Conservation (phyloP, 2,329 filamentous ascomycete genomes). For the Xylogone sp. region DNA sequence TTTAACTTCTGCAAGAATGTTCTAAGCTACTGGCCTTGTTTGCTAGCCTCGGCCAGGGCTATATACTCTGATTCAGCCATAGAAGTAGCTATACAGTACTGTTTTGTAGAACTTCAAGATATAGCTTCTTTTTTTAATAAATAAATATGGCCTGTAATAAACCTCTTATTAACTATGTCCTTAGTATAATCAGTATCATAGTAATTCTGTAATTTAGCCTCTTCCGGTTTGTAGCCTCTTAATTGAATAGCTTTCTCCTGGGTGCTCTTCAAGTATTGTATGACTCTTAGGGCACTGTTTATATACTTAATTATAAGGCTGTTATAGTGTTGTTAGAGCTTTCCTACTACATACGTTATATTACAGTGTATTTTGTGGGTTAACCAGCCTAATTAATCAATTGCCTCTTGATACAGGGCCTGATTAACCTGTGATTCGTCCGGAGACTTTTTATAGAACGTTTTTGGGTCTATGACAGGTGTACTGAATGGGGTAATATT, state of each 20-base stretch:
- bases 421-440: background rate
- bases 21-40: slow-evolving; percentile 6
- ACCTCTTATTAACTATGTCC: slow-evolving; percentile 2
- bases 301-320: background rate
- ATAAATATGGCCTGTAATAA: slow-evolving; percentile 7
- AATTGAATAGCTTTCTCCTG: background rate
- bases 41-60: slow-evolving; percentile 4
- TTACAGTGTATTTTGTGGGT: background rate
- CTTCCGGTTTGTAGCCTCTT: background rate
- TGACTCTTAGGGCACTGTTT: background rate
- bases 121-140: slow-evolving; percentile 6
- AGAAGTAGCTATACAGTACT: slow-evolving; percentile 8
- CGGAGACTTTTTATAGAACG: background rate
- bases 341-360: background rate
- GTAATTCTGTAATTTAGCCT: background rate
- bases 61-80: slow-evolving; percentile 15
- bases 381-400: background rate
- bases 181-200: background rate
- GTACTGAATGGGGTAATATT: background rate
- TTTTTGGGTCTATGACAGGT: background rate
- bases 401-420: background rate
- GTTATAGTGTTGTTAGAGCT: background rate
- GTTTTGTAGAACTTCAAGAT: slow-evolving; percentile 10
- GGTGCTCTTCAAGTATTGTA: background rate
- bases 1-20: too few relatives aligned